Evolutionary conservation across 208 protist species (phyloP).

Genomic region (Acanthamoeba lenticulata): DNA sequence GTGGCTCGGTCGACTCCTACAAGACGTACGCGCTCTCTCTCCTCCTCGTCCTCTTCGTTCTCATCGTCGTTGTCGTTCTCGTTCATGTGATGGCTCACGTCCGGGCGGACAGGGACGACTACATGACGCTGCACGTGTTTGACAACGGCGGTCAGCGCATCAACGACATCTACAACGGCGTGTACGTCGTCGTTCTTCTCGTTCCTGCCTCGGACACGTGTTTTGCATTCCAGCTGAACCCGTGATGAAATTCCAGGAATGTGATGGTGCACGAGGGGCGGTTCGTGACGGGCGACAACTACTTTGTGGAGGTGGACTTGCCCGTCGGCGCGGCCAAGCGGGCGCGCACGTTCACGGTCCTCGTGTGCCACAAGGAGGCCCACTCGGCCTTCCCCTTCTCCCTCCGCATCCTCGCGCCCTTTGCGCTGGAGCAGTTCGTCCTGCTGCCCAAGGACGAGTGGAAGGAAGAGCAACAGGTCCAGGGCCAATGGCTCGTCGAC

Average conservation of each 20-base stretch:
- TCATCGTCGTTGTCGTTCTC: not conserved
- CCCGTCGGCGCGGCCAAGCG: not conserved
- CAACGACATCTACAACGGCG: not conserved
- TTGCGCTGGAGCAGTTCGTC: not conserved
- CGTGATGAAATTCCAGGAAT: not conserved
- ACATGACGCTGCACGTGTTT: slow-evolving; percentile 52
- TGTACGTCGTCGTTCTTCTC: not conserved
- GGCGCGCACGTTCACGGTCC: slow-evolving; percentile 29
- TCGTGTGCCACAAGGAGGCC: slow-evolving; percentile 22
- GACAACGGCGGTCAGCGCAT: slow-evolving; percentile 5
- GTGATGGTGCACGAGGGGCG: slow-evolving; percentile 26
- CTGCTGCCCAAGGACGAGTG: not conserved
- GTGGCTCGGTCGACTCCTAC: not conserved
- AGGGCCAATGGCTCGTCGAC: not conserved
- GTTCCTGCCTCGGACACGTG: not conserved
- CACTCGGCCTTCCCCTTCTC: not conserved
- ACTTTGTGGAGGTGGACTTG: slow-evolving; percentile 31
- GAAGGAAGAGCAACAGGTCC: not conserved
- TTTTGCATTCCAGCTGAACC: not conserved
- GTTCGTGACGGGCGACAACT: slow-evolving; percentile 50
- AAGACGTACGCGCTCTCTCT: not conserved
- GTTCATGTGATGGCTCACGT: not conserved
- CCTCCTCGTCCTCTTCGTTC: not conserved
- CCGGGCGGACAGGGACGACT: not conserved
- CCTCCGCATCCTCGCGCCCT: not conserved